Evolutionary conservation across 148 eudicot genomes (phyloP).

Genomic region (Salicornia ramosissima): DNA sequence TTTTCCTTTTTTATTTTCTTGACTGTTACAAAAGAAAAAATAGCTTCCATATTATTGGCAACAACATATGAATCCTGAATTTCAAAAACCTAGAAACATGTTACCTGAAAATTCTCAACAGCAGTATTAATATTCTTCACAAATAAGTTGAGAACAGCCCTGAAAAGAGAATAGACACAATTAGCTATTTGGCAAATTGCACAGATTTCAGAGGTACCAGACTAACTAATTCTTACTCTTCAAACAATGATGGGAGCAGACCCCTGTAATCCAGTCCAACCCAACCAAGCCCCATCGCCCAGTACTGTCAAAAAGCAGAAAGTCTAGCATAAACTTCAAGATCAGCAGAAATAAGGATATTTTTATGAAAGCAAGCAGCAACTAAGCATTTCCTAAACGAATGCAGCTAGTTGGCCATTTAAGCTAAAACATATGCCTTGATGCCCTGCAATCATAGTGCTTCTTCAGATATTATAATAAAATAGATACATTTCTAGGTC

Average conservation of each 20-base stretch:
- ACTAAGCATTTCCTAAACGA: not conserved
- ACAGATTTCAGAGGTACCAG: not conserved
- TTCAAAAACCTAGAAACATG: not conserved
- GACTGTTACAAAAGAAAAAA: no score
- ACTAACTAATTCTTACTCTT: conserved; percentile 54
- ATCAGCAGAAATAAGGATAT: not conserved
- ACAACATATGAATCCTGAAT: not conserved
- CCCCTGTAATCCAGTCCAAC: conserved; percentile 99
- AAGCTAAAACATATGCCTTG: not conserved
- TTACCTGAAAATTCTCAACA: conserved; percentile 94
- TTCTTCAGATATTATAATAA: not conserved
- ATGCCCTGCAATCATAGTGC: not conserved
- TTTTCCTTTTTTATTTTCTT: no score
- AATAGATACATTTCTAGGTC: not conserved
- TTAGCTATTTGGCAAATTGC: conserved; percentile 7
- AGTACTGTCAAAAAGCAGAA: conserved; percentile 54
- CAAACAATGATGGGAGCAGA: conserved; percentile 93
- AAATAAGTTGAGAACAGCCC: conserved; percentile 92
- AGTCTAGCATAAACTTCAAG: conserved; percentile 7
- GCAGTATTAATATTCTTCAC: conserved; percentile 76
- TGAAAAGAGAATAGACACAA: conserved; percentile 34
- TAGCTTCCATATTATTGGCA: no score
- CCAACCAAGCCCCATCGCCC: conserved; percentile 98
- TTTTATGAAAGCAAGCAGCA: not conserved
- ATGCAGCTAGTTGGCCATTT: not conserved